Percentiles rank a stretch among this genome's conserved stretches.
Conservation (phyloP, 2,329 filamentous ascomycete genomes). For the Ophiostoma novo-ulmi region DNA sequence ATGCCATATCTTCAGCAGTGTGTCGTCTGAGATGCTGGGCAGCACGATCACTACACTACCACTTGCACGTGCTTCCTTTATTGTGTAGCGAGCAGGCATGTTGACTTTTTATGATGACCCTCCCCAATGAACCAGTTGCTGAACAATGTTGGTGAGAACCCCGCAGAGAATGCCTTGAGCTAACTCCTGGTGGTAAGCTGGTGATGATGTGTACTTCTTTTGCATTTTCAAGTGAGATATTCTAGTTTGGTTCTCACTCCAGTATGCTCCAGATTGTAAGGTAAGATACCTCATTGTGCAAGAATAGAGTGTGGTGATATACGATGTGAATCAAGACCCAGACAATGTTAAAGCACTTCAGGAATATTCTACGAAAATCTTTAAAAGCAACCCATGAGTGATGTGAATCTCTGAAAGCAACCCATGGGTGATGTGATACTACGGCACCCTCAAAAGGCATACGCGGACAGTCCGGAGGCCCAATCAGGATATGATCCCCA, state of each 20-base stretch:
- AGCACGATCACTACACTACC: too few species aligned
- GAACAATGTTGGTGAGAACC: neutral
- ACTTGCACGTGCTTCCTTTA: too few species aligned
- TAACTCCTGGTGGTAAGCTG: neutral
- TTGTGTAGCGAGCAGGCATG: too few species aligned
- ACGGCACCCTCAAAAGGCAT: constrained; percentile 13
- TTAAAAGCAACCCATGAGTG: neutral
- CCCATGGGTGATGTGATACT: neutral
- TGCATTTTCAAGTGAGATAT: neutral
- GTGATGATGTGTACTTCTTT: neutral
- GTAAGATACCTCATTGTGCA: neutral
- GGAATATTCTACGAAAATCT: neutral
- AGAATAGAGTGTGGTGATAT: neutral
- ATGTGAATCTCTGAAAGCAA: neutral
- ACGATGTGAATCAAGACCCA: too few species aligned
- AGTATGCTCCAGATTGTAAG: too few species aligned
- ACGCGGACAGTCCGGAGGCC: constrained; percentile 7
- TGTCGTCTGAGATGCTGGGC: too few species aligned
- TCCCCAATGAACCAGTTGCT: too few species aligned
- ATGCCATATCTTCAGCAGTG: too few species aligned
- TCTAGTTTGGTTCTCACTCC: neutral
- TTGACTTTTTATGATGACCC: too few species aligned
- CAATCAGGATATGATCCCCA: constrained; percentile 15
- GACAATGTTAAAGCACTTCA: neutral
- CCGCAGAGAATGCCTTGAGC: constrained; percentile 3